Evolutionary conservation across 352 stramenopile species (phyloP), one percentile per base, ranked within the genome.

Genomic region (Pythium apleroticum): DNA sequence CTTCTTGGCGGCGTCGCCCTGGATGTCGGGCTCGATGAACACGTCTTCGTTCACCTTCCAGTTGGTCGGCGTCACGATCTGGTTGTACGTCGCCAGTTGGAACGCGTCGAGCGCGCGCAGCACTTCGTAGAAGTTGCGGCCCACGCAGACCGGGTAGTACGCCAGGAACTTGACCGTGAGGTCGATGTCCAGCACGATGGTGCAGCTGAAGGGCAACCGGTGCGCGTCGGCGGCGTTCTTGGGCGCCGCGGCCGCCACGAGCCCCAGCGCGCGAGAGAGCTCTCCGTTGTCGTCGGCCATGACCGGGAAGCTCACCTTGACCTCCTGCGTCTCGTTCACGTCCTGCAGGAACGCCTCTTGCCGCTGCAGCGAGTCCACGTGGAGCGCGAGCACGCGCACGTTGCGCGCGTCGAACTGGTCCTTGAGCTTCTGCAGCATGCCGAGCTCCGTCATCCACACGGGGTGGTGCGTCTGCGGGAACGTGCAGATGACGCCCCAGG

Each of bases 1-100:
- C 68, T 83, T 79, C 68, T 89, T 91, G 63, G 84, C 84, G n/a
- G 80, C 80, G 41, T 86, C 79, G 14, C 49, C 72, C 14, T 72
- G 71, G 37, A 95, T 57, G 37, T 87, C 76, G 5, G 86, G 86
- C 49, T 91, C 82, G n/a, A 95, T 68, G 43, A 95, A 93, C 39
- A 95, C 86, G 52, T 95, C 86, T 49, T 95, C 86, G 63, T 85
- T 93, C 61, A 91, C 72, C 55, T 91, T 93, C 86, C 84, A 95
- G 74, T 95, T 95, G 59, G 83, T 83, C 28, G 86, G 86, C 12
- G 85, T 88, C 61, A 90, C 83, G 22, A 95, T 72, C 58, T 91
- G 84, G 57, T 93, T 72, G 57, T 90, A 93, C 20, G 72, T 82
- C 50, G 80, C 72, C 27, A 93, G 75, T 61, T 95, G 82, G 24